A percentile compares a stretch with the other conserved stretches of the same genome.
phyloP scores from a whole-genome alignment of 139 green algal species.

The Parachlorella kessleri region DNA sequence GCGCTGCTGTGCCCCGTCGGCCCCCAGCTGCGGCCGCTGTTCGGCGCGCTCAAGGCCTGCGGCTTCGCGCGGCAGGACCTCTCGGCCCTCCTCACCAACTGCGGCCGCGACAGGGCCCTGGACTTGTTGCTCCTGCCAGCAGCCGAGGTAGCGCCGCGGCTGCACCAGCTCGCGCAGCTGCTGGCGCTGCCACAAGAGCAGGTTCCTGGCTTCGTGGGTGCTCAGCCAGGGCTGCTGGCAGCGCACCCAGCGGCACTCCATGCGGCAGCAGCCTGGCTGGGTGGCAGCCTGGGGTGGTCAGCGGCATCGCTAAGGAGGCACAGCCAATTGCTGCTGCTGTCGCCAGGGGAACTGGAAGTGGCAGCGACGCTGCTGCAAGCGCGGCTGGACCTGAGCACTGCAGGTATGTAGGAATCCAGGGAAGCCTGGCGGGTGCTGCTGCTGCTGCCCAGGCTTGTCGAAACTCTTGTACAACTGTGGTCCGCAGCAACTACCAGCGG shows the following conservation, averaged over 20 bases:
- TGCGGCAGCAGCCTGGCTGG: background rate
- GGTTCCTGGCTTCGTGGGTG: background rate
- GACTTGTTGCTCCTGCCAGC: background rate
- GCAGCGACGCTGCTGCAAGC: slow-evolving; percentile 3
- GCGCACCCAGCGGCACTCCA: background rate
- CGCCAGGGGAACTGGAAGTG: slow-evolving; percentile 9
- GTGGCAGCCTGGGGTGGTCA: background rate
- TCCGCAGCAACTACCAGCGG: too few species aligned
- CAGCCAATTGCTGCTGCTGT: background rate
- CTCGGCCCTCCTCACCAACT: background rate
- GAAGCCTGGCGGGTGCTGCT: too few species aligned
- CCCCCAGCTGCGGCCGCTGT: slow-evolving; percentile 13
- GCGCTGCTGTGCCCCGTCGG: slow-evolving; percentile 8
- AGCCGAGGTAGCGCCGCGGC: background rate
- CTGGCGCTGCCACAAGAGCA: background rate
- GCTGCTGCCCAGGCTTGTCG: too few species aligned
- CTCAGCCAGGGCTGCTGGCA: slow-evolving; percentile 14
- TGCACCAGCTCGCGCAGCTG: background rate
- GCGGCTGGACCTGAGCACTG: slow-evolving; percentile 1
- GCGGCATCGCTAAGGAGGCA: too few species aligned
- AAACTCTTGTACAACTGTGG: too few species aligned
- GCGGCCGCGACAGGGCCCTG: too few species aligned
- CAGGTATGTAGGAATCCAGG: too few species aligned
- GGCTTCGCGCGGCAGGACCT: background rate
- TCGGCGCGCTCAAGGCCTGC: slow-evolving; percentile 2